Base-by-base conservation (phyloP, 345 rosid genomes). In the Aquilaria malaccensis region DNA sequence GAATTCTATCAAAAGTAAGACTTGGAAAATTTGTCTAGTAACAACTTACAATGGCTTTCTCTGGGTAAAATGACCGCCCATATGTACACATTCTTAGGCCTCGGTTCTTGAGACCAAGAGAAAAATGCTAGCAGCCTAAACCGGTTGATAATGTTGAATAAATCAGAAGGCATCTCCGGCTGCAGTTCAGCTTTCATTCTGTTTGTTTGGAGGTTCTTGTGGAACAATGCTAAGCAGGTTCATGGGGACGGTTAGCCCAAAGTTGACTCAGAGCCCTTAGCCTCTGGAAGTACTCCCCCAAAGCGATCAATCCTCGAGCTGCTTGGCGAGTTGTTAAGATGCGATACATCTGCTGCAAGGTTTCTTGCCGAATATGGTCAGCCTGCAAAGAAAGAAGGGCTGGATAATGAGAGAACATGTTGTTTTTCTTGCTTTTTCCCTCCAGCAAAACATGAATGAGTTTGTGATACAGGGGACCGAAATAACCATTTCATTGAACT, bases 261-360 rank as follows among this genome's bases (percentile, higher is more conserved):
- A 81, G 65, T 33, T 81, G 67, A 67, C 96, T 94, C 62, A 90
- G 63, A 64, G 76, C 85, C 57, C 90, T 77, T 32, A 86, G 86
- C 45, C 93, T 83, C 58, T 86, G 86, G 61, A 82, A 83, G 78
- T 90, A 90, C 76, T 94, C 96, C 11, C 95, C 95, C 68, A 88
- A 70, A 10, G 89, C 88, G 51, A 88, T 83, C 66, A 94, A 79
- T 7, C 95, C 93, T 45, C 86, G 76, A 70, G 96, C 97, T 5
- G 89, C 86, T 68, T 90, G 97, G n/a, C 81, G 78, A 33, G 71
- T 75, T 59, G 96, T 88, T 51, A 94, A 76, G 75, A 85, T 77
- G 58, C 80, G 64, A 61, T 77, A 79, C 95, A 90, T 90, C 67
- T 88, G 97, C 68, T 76, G 93, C 76, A 94, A 59, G 3, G 96